Base-by-base conservation (phyloP, 2,329 filamentous ascomycete genomes). In the Aspergillus fijiensis region DNA sequence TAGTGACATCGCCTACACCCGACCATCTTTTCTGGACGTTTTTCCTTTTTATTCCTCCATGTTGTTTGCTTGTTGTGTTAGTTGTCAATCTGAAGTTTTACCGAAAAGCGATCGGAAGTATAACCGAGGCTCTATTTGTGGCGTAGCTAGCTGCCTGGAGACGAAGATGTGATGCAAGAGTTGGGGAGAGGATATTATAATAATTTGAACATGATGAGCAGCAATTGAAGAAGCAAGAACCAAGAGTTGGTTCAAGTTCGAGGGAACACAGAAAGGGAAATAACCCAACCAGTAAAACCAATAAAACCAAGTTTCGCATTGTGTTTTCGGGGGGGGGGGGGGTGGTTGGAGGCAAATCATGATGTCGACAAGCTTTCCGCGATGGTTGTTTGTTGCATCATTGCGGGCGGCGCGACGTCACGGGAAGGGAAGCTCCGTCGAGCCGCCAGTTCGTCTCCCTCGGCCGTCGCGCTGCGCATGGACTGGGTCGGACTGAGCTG, bases 1-100 rank as follows among this genome's bases (percentile, higher is more conserved):
- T 68, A 67, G 66, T 68, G 63, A 67, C 51, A 60, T 63, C 62
- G 53, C 66, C 65, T 62, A 67, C 65, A 61, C 59, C 53, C 60
- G 65, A 67, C 63, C 59, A 63, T 67, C 67, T 62, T 65, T 64
- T 63, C 60, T 62, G 61, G 62, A 63, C 65, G 63, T 59, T 64
- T 65, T 65, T 60, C 57, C 55, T 55, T 55, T 66, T 59, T 50
- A 52, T 57, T 42, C 47, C 53, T 62, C 52, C 42, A 49, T 50
- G 57, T 56, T 48, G 56, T 58, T 61, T 58, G 59, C 62, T 58
- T 62, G 59, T 62, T 58, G 57, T 60, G 60, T 60, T 67, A 67
- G 63, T 66, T 65, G 61, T 58, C 63, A 65, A 67, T 66, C 54
- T 60, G 31, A 67, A 65, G 60, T 65, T 58, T 63, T 61, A 45